A percentile compares a stretch with the other conserved stretches of the same genome.
Evolutionary conservation across 495 filamentous ascomycete species (phyloP).

Genomic region (Hamigera avellanea): DNA sequence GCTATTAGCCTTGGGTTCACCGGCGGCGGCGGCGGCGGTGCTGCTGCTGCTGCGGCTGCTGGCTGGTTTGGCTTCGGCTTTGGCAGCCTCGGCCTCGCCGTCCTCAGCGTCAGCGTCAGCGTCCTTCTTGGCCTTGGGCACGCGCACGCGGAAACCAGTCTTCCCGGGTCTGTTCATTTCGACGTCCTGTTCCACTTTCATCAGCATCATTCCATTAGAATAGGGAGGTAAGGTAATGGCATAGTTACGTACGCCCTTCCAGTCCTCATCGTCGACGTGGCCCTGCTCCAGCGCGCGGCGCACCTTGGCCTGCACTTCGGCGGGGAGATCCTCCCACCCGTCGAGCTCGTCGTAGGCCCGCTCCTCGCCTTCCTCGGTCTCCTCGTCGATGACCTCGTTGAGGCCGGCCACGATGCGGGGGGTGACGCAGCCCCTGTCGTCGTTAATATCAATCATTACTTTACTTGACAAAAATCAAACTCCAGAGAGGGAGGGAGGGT

Average conservation of each 20-base stretch:
- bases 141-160: slow-evolving; percentile 43
- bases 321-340: slow-evolving; percentile 59
- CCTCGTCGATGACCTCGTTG: slow-evolving; percentile 26
- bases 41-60: too few relatives aligned
- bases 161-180: slow-evolving; percentile 57
- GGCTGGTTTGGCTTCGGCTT: too few relatives aligned
- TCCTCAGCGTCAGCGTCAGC: slow-evolving; percentile 22
- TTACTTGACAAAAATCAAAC: neutral
- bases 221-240: neutral
- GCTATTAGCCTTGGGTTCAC: too few relatives aligned
- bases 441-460: slow-evolving; percentile 1
- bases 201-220: slow-evolving; percentile 7
- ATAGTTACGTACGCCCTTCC: slow-evolving; percentile 55
- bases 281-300: slow-evolving; percentile 50
- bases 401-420: slow-evolving; percentile 48
- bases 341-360: slow-evolving; percentile 40
- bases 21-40: too few relatives aligned
- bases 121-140: slow-evolving; percentile 30
- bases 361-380: slow-evolving; percentile 11
- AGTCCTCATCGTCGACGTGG: slow-evolving; percentile 66
- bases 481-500: slow-evolving; percentile 1
- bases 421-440: slow-evolving; percentile 67
- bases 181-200: too few relatives aligned
- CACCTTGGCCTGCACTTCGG: slow-evolving; percentile 52
- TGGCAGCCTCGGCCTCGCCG: slow-evolving; percentile 6